These are phyloP conservation scores for Pyrus pyrifolia DNA, from an alignment of 306 rosid species.

Conservation along the genomic window DNA sequence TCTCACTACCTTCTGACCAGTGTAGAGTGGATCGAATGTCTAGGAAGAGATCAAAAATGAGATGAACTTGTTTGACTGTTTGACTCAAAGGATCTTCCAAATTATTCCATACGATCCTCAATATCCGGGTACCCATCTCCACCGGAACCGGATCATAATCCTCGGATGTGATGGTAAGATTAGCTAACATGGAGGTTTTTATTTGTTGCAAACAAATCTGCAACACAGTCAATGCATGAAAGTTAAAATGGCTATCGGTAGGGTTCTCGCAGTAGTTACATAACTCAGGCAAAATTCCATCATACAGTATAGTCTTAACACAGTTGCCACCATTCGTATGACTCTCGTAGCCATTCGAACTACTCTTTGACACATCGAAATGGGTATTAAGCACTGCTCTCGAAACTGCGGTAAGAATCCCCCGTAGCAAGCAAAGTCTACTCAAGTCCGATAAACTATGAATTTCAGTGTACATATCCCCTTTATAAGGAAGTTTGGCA, in stretches of 20 bases:
- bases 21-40: slow-evolving; percentile 78
- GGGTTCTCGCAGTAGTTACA: slow-evolving; percentile 84
- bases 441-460: slow-evolving; percentile 50
- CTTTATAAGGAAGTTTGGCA: slow-evolving; percentile 53
- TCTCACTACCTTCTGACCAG: slow-evolving; percentile 66
- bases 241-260: slow-evolving; percentile 82
- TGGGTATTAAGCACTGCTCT: slow-evolving; percentile 68
- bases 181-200: slow-evolving; percentile 52
- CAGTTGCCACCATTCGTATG: slow-evolving; percentile 4
- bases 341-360: slow-evolving; percentile 23
- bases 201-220: slow-evolving; percentile 97
- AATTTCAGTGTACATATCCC: slow-evolving; percentile 43
- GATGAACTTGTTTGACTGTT: slow-evolving; percentile 93
- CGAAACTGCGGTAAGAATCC: slow-evolving; percentile 80
- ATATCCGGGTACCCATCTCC: slow-evolving; percentile 71
- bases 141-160: slow-evolving; percentile 64
- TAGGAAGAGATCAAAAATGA: slow-evolving; percentile 75
- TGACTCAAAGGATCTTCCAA: slow-evolving; percentile 95
- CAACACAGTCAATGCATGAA: slow-evolving; percentile 86
- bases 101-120: slow-evolving; percentile 83
- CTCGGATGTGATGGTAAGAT: slow-evolving; percentile 36
- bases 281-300: slow-evolving; percentile 90
- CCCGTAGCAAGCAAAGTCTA: slow-evolving; percentile 83
- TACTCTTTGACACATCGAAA: slow-evolving; percentile 21
- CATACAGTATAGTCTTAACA: slow-evolving; percentile 65